phyloP scores from a whole-genome alignment of 148 eudicot genomes.

The Rhododendron williamsianum region DNA sequence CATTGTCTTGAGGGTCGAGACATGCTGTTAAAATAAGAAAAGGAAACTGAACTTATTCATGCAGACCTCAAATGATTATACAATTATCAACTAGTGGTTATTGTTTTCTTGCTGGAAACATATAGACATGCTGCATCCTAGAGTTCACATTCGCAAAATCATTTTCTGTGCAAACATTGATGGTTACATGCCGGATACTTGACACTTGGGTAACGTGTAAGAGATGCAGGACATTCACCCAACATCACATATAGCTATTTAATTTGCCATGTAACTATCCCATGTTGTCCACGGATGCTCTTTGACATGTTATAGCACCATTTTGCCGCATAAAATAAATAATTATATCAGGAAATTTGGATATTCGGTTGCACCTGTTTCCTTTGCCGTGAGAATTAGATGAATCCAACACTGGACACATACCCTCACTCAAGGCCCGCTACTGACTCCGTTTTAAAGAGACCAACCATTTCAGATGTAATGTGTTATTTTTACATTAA shows the following conservation, averaged over 20 bases:
- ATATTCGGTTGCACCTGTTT: neutral
- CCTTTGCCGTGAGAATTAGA: neutral
- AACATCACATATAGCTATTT: neutral
- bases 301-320: neutral
- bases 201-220: neutral
- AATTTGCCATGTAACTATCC: neutral
- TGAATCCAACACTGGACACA: neutral
- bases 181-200: neutral
- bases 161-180: neutral
- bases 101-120: neutral
- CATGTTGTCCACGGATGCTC: neutral
- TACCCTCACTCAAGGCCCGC: neutral
- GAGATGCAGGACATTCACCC: neutral
- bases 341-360: neutral
- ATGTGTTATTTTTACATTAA: neutral
- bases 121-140: neutral
- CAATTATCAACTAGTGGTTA: neutral
- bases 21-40: neutral
- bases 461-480: neutral
- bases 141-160: neutral
- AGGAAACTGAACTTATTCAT: neutral
- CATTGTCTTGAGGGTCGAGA: neutral
- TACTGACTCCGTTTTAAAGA: neutral
- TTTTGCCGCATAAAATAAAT: neutral
- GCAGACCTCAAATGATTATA: neutral